Evolutionary conservation across 2,329 filamentous ascomycete species (phyloP).

Genomic region (Xylariaceae sp.): DNA sequence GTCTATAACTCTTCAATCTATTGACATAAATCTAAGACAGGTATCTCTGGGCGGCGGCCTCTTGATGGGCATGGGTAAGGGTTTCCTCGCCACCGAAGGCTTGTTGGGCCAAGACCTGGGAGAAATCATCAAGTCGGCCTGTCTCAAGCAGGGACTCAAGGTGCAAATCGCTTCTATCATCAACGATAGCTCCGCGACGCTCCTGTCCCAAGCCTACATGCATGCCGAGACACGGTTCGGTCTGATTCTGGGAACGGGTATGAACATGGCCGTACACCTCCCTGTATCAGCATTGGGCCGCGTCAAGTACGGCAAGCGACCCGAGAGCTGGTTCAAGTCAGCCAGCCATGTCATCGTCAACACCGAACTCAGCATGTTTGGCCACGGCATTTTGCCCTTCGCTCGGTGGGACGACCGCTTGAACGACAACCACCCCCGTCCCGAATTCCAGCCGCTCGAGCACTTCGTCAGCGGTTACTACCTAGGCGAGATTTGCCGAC

Average conservation of each 20-base stretch:
- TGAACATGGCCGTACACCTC: slow-evolving; percentile 61
- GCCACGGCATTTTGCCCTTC: slow-evolving; percentile 51
- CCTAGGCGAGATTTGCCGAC: slow-evolving; percentile 58
- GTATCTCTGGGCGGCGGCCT: slow-evolving; percentile 56
- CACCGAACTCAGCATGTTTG: slow-evolving; percentile 64
- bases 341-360: slow-evolving; percentile 62
- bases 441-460: slow-evolving; percentile 41
- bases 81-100: slow-evolving; percentile 54
- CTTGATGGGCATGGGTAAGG: slow-evolving; percentile 61
- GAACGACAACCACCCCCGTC: slow-evolving; percentile 42
- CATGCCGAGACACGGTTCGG: slow-evolving; percentile 56
- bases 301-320: slow-evolving; percentile 52
- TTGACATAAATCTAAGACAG: slow-evolving; percentile 46
- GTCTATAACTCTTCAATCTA: background rate
- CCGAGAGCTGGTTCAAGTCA: slow-evolving; percentile 50
- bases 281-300: slow-evolving; percentile 52
- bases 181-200: slow-evolving; percentile 63
- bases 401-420: slow-evolving; percentile 57
- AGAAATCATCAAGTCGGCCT: slow-evolving; percentile 52
- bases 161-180: slow-evolving; percentile 57
- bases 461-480: slow-evolving; percentile 59
- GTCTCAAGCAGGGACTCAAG: slow-evolving; percentile 44
- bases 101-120: slow-evolving; percentile 56
- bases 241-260: slow-evolving; percentile 62
- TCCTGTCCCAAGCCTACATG: slow-evolving; percentile 59